Conservation (phyloP, 257 asterid species). For the Fraxinus excelsior region DNA sequence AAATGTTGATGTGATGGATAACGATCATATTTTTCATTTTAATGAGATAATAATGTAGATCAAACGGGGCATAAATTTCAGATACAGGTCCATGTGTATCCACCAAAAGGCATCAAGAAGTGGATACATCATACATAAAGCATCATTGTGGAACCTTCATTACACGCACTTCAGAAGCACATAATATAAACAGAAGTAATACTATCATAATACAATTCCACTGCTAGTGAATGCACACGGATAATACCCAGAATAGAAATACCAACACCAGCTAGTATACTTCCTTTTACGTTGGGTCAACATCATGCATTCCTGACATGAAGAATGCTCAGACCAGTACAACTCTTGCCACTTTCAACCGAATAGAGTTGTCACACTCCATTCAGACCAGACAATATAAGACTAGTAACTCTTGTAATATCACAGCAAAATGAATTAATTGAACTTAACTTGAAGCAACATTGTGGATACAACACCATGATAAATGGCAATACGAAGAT, state of each 20-base stretch:
- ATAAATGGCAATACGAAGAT: slow-evolving; percentile 14
- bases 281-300: background rate
- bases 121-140: background rate
- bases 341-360: background rate
- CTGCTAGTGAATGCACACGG: background rate
- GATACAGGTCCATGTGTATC: background rate
- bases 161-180: background rate
- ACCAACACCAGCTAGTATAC: background rate
- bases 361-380: background rate
- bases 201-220: background rate
- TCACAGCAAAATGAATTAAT: background rate
- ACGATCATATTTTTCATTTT: no score
- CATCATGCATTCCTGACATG: slow-evolving; percentile 12
- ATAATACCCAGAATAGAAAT: background rate
- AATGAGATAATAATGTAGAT: no score
- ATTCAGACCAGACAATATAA: background rate
- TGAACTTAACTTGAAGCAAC: background rate
- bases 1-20: no score
- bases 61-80: no score
- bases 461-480: slow-evolving; percentile 1
- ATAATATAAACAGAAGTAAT: background rate
- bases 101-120: background rate
- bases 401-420: background rate
- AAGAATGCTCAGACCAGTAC: background rate
- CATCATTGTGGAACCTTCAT: background rate